Evolutionary conservation across 2,329 filamentous ascomycete species (phyloP), one percentile per base, ranked within the genome.

Genomic region (Davidsoniella australis): DNA sequence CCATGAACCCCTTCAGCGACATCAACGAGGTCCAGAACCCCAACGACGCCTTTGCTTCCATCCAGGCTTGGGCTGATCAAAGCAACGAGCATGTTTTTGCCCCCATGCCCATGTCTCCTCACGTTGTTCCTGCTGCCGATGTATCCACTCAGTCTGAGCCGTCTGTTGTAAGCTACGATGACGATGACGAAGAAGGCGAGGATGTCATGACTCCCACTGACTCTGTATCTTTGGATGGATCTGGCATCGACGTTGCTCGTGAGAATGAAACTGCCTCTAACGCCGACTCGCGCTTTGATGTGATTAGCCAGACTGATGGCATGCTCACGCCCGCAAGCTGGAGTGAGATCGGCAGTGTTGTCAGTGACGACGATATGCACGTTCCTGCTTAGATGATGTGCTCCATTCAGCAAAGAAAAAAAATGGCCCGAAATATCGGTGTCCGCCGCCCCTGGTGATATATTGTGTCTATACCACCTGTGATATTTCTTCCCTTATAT

Each of bases 321-420:
- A 70, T 78, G 57, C 61, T 68, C 49, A 81, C 76, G 0, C 76
- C 77, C 0, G 68, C 69, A 1, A 78, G 72, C 60, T 81, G 77
- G 77, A 77, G 73, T 5, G 77, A 81, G 58, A 69, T 81, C 12
- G 77, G 75, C 52, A 80, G 76, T 54, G 69, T 76, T 10, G 64
- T 78, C 23, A 79, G 75, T 58, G 73, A 76, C 58, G 71, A 62
- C 55, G 72, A 76, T 45, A 60, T 58, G 8, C 58, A 53, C 39
- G 48, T 57, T 4, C 61, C 59, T 9, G 56, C 58, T n/a, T 64
- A 39, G 40, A n/a, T 3, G n/a, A 8, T 38, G 41, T 45, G 33
- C 24, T 37, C 14, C 17, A 23, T 47, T 12, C 3, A 46, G 29
- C 38, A 33, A 46, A 46, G 14, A 39, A 26, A 38, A 29, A 29